Evolutionary conservation across 2,329 filamentous ascomycete species (phyloP).

Genomic region (Aspergillus glaucus): DNA sequence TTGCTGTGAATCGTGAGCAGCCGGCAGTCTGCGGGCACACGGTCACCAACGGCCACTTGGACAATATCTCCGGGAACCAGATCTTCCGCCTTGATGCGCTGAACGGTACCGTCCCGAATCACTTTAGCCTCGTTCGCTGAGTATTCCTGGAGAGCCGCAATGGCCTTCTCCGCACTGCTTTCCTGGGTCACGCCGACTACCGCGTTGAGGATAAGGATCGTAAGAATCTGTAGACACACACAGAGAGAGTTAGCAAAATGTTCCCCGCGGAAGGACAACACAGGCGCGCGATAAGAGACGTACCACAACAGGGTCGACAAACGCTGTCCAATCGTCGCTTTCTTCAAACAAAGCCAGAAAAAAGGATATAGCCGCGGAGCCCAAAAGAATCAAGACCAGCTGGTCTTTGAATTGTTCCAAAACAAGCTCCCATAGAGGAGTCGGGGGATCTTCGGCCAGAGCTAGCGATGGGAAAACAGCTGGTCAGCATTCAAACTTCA

Average conservation of each 20-base stretch:
- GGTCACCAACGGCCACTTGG: slow-evolving; percentile 80
- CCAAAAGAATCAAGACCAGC: slow-evolving; percentile 89
- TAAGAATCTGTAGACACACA: slow-evolving; percentile 64
- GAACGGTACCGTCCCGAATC: slow-evolving; percentile 72
- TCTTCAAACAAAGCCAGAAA: slow-evolving; percentile 88
- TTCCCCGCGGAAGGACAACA: neutral
- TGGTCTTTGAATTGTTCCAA: slow-evolving; percentile 99
- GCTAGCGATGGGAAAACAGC: slow-evolving; percentile 40
- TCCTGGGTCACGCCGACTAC: slow-evolving; percentile 98
- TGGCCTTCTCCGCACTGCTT: slow-evolving; percentile 96
- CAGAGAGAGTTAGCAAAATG: slow-evolving; percentile 10
- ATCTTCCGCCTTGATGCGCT: slow-evolving; percentile 89
- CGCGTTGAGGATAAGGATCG: slow-evolving; percentile 92
- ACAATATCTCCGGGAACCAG: slow-evolving; percentile 92
- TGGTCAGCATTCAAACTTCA: neutral
- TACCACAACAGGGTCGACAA: slow-evolving; percentile 93
- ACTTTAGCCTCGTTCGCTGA: slow-evolving; percentile 97
- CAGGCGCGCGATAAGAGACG: slow-evolving; percentile 35
- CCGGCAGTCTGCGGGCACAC: slow-evolving; percentile 91
- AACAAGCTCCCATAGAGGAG: slow-evolving; percentile 91
- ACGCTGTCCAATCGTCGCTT: slow-evolving; percentile 89
- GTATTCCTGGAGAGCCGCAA: slow-evolving; percentile 96
- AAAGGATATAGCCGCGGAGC: slow-evolving; percentile 88
- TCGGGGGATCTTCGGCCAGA: slow-evolving; percentile 84
- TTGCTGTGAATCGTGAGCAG: slow-evolving; percentile 89